Base-by-base conservation (phyloP, 176 grass and related monocot species). In the Typha latifolia region DNA sequence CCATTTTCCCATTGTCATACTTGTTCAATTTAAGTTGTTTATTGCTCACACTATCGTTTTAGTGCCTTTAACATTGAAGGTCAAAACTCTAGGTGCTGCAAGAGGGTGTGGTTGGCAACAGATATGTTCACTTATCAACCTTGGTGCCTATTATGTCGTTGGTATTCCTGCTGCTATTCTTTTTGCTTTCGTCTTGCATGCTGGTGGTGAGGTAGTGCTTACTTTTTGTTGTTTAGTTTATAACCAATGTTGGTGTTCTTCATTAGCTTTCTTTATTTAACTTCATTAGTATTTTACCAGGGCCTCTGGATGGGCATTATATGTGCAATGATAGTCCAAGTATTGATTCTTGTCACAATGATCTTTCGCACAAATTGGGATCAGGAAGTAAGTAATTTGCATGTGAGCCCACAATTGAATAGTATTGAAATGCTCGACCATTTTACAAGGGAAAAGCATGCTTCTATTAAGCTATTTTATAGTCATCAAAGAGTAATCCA, bases 91-190 rank as follows among this genome's bases (percentile, higher is more conserved):
- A 92, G 93, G 93, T 49, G 83, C 80, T 8, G 94, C 94, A 43
- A 76, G 89, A 97, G 94, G 94, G 34, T 87, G 86, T 74, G 94
- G 85, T 47, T 92, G 83, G 94, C 89, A 93, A 49, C 84, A 92
- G 71, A 62, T 87, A 63, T 97, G 89, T 62, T 97, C 94, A 12
- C 31, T 90, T 67, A 82, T 92, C 79, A 92, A 93, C 71, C 73
- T 97, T 12, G 82, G 82, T 61, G 74, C 89, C 74, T 97, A 97
- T 68, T 97, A 92, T 75, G 81, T 56, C 66, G 68, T 97, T 0
- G 89, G 89, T 57, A 86, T 87, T 74, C 89, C 89, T 61, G 90
- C 88, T 63, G 82, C 94, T 67, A 69, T 93, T 61, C 61, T 71
- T 32, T 85, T 92, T 66, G 83, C 85, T 70, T 97, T 97, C 84